Conservation (phyloP, 2,329 filamentous ascomycete species). For the Tetracladium maxilliforme region DNA sequence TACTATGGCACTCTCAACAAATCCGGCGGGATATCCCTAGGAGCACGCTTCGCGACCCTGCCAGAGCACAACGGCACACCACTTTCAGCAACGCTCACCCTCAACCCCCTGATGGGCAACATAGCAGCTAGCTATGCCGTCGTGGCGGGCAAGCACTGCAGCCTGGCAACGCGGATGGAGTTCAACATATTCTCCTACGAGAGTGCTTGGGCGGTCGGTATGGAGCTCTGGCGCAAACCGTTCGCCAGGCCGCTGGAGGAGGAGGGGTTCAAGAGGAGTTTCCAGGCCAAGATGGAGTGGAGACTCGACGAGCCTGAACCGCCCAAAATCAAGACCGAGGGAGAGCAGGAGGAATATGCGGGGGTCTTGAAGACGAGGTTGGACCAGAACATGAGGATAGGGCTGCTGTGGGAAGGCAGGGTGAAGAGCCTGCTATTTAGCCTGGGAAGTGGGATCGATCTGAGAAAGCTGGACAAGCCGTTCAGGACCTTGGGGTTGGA, state of each 20-base stretch:
- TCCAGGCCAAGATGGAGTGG: slow-evolving; percentile 39
- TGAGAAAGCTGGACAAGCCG: slow-evolving; percentile 60
- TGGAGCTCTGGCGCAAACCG: slow-evolving; percentile 74
- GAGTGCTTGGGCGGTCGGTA: slow-evolving; percentile 80
- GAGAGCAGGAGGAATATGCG: slow-evolving; percentile 50
- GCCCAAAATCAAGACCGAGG: slow-evolving; percentile 2
- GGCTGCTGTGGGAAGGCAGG: slow-evolving; percentile 82
- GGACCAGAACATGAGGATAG: slow-evolving; percentile 76
- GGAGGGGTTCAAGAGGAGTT: slow-evolving; percentile 26
- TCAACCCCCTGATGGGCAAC: slow-evolving; percentile 91
- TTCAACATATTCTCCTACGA: slow-evolving; percentile 99
- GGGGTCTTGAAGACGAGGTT: slow-evolving; percentile 84
- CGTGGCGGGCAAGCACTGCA: slow-evolving; percentile 67
- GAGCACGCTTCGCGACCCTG: slow-evolving; percentile 77
- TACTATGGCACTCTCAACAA: slow-evolving; percentile 96
- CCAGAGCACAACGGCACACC: slow-evolving; percentile 72
- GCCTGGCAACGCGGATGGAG: slow-evolving; percentile 80
- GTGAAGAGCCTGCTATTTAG: slow-evolving; percentile 89
- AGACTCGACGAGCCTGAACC: slow-evolving; percentile 21
- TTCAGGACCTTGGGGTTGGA: slow-evolving; percentile 66
- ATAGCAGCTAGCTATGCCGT: slow-evolving; percentile 86
- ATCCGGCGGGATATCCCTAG: slow-evolving; percentile 79
- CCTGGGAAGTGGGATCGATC: slow-evolving; percentile 72
- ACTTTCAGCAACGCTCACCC: slow-evolving; percentile 80
- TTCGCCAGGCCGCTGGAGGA: slow-evolving; percentile 7